Percentiles rank a stretch among this genome's conserved stretches.
phyloP scores from a whole-genome alignment of 352 stramenopile genomes.

The Globisporangium radiosum region DNA sequence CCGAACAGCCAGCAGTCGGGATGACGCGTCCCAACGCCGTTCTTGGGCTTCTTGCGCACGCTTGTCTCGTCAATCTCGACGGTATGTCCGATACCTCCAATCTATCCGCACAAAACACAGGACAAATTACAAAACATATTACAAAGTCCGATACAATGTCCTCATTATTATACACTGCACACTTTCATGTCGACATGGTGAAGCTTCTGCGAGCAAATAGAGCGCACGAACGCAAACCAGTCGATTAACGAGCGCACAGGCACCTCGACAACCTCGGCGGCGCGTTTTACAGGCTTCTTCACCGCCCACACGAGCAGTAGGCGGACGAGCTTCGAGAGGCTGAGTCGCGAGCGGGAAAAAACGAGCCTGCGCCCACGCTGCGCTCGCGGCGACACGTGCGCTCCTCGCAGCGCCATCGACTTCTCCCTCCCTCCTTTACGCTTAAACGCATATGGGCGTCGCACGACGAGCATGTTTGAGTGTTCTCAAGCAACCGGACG shows the following conservation, averaged over 20 bases:
- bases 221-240: neutral
- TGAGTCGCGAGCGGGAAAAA: neutral
- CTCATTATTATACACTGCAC: neutral
- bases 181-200: neutral
- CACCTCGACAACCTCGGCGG: too few species aligned
- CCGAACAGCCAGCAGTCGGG: neutral
- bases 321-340: neutral
- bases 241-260: neutral
- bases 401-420: neutral
- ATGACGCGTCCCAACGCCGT: neutral
- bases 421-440: too few species aligned
- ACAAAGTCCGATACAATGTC: neutral
- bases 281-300: neutral
- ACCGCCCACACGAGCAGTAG: neutral
- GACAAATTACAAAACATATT: neutral
- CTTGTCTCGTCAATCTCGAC: neutral
- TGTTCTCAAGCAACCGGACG: too few species aligned
- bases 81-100: neutral
- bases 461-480: too few species aligned
- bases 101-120: neutral
- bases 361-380: neutral
- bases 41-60: neutral
- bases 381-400: neutral
- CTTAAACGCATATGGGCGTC: neutral
- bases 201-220: neutral